Percentiles rank a stretch among this genome's conserved stretches.
Evolutionary conservation across 148 eudicot species (phyloP).

Genomic region (Rhododendron ovatum): DNA sequence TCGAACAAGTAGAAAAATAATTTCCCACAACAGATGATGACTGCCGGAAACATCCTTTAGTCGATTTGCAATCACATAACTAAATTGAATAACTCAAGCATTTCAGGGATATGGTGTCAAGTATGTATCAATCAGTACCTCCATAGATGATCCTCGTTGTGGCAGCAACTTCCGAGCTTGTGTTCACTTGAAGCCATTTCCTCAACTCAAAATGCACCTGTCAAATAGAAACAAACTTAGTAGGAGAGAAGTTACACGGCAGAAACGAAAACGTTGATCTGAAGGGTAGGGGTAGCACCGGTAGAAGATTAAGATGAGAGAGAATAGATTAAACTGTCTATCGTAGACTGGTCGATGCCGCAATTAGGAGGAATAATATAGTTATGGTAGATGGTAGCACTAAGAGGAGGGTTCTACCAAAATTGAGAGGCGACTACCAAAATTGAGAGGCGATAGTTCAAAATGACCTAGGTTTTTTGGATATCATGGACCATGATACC

Average conservation of each 20-base stretch:
- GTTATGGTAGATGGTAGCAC: neutral
- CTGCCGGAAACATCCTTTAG: neutral
- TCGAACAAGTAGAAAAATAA: neutral
- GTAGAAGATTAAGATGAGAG: neutral
- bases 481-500: neutral
- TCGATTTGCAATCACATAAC: neutral
- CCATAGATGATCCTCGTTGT: slow-evolving; percentile 85
- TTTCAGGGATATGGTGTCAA: neutral
- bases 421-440: neutral
- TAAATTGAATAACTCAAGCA: neutral
- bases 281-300: neutral
- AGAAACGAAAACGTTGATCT: neutral
- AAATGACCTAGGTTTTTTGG: neutral
- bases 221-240: neutral
- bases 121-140: slow-evolving; percentile 38
- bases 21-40: neutral
- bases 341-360: too few species aligned
- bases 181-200: slow-evolving; percentile 68
- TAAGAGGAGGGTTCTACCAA: neutral
- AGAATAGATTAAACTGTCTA: too few species aligned
- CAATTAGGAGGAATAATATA: too few species aligned
- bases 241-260: neutral
- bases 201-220: slow-evolving; percentile 82
- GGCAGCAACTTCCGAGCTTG: slow-evolving; percentile 70
- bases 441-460: neutral